Base-by-base conservation (phyloP, 257 asterid genomes). In the Ilex aquifolium region DNA sequence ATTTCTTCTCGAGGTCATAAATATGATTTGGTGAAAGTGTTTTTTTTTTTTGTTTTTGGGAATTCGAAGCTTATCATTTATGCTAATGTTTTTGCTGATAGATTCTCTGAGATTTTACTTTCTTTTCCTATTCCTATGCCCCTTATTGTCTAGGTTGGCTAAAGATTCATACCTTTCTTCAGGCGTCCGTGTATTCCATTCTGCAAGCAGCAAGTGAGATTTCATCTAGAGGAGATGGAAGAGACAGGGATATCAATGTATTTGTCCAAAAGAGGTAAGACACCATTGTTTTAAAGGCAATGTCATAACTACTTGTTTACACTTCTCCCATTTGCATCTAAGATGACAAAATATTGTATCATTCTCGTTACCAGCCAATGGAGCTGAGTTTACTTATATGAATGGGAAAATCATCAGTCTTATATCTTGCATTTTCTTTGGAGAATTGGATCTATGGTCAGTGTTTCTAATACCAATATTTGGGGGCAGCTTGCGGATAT, bases 161-260 rank as follows among this genome's bases (percentile, higher is more conserved):
- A 76, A 78, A 11, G 71, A 69, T 49, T 65, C 71, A 17, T 71
- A 61, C 40, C 57, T 67, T 64, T 73, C 62, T 70, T 60, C 88
- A 93, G 99, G 99, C 95, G 32, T 84, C 96, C 69, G 97, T 85
- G 10, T 87, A 82, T 73, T 82, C 95, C 73, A 85, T 93, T 62
- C 85, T 93, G 62, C 91, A 78, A 80, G 96, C 99, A 70, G 97
- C 86, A 56, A 78, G 51, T 59, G 97, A 93, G 79, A 76, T 90
- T 75, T 84, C 92, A 70, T 89, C 96, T 69, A 85, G 95, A 74
- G 99, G 97, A 63, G 96, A 93, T 70, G 88, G 92, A 67, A 87
- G 97, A 80, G 96, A 87, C 70, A 80, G 79, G 66, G 95, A 93
- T 80, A 83, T 81, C 70, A 84, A 84, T 61, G 75, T 85, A 62